Evolutionary conservation across 2,329 filamentous ascomycete species (phyloP).

Genomic region (Neofusicoccum kwambonambiense): DNA sequence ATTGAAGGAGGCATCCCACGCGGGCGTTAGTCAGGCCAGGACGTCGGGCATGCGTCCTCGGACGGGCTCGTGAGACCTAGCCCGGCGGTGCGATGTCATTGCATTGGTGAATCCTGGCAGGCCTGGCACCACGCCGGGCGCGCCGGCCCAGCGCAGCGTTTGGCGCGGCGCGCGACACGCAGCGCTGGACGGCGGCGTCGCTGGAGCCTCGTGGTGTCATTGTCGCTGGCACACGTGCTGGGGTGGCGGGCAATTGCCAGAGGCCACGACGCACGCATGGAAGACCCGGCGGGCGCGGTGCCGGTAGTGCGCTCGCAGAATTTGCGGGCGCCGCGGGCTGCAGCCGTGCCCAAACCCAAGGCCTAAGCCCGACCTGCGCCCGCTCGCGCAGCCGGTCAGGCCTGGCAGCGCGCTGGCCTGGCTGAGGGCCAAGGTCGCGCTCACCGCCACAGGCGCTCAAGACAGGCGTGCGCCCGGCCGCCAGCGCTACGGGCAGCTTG

Average conservation of each 20-base stretch:
- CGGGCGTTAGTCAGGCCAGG: conserved; percentile 5
- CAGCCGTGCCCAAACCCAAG: conserved; percentile 16
- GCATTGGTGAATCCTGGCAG: background rate
- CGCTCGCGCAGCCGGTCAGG: background rate
- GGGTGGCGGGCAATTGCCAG: conserved; percentile 9
- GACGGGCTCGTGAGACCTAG: background rate
- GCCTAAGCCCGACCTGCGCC: background rate
- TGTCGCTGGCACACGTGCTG: background rate
- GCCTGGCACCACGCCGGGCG: background rate
- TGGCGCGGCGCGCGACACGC: background rate
- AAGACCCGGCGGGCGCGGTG: background rate
- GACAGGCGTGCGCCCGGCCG: background rate
- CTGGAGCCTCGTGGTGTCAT: background rate
- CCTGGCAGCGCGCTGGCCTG: background rate
- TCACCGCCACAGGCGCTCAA: conserved; percentile 15
- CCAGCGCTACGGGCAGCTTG: background rate
- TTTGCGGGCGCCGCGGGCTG: background rate
- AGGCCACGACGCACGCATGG: conserved; percentile 12
- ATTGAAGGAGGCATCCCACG: conserved; percentile 5
- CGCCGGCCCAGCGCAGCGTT: background rate
- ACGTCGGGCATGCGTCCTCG: background rate
- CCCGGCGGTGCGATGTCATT: background rate
- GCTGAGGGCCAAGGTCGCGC: background rate
- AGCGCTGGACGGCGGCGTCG: background rate
- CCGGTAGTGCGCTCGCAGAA: background rate